Evolutionary conservation across 768 basidiomycete genomes (phyloP), one percentile per base, ranked within the genome.

Genomic region (Auricularia cornea): DNA sequence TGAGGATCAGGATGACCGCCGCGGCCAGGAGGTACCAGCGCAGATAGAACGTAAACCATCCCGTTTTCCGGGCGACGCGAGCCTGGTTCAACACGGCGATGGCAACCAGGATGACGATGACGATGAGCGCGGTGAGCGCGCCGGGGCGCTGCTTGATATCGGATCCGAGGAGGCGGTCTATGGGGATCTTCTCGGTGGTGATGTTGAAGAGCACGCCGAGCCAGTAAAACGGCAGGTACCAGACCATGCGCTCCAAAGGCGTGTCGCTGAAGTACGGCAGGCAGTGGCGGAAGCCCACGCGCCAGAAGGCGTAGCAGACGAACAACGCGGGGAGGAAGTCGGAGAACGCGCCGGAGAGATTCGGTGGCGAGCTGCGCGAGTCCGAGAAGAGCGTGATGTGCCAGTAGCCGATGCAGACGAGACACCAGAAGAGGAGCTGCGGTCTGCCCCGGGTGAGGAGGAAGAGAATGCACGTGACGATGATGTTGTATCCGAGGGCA

Each of bases 371-470:
- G 1, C 78, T 79, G 56, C 76, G 82, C 5, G 88, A 88, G 68
- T 93, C 87, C 10, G 89, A 89, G 68, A 92, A 92, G 44, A 94
- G 81, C 0, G 83, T 77, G 61, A 92, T 78, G 67, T 94, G 91
- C 92, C 92, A 94, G 71, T 84, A 94, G 2, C 91, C 89, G 54
- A 90, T 88, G 75, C 84, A 90, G 5, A 90, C 84, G n/a, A 91
- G 77, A 68, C 81, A 86, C 88, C 89, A 90, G 73, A 80, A 91
- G 2, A 84, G 73, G 33, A 90, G 75, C 65, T 90, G 80, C 2
- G 87, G 79, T 68, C 78, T 84, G 2, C 89, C 89, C 18, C 89
- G 85, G 56, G 94, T 77, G 59, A 94, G 67, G 44, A 90, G 77
- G 72, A 90, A 91, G 54, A 94, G 76, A 31, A 84, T 67, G 70